phyloP scores from a whole-genome alignment of 805 yeast genomes.

The Zygotorulaspora chibaensis region DNA sequence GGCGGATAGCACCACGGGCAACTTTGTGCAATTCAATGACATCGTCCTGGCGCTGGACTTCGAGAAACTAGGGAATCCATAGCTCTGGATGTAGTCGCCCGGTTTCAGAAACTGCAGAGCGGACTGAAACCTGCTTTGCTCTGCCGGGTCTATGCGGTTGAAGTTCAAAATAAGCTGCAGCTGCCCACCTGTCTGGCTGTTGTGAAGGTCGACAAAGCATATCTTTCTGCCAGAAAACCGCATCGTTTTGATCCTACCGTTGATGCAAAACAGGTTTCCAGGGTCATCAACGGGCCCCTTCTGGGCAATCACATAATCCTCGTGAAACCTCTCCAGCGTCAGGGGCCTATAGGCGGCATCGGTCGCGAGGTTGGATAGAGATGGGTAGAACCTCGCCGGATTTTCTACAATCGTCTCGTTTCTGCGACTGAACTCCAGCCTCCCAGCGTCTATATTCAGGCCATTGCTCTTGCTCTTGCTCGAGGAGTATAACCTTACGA shows the following conservation, averaged over 20 bases:
- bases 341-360: conserved; percentile 2
- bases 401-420: conserved; percentile 17
- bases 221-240: conserved; percentile 34
- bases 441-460: conserved; percentile 16
- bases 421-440: conserved; percentile 22
- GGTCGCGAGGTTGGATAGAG: conserved; percentile 17
- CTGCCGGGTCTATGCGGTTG: conserved; percentile 3
- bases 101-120: conserved; percentile 41
- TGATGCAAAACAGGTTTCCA: conserved; percentile 1
- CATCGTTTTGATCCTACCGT: conserved; percentile 30
- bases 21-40: conserved; percentile 55
- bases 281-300: conserved; percentile 4
- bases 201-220: conserved; percentile 29
- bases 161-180: conserved; percentile 29
- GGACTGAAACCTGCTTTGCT: background rate
- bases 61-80: conserved; percentile 72
- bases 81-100: conserved; percentile 68
- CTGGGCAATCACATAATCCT: background rate
- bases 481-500: background rate
- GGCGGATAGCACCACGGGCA: conserved; percentile 57
- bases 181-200: conserved; percentile 8
- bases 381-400: conserved; percentile 25
- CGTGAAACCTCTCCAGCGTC: conserved; percentile 14
- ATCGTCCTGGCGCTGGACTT: conserved; percentile 48
- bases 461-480: background rate